phyloP scores from a whole-genome alignment of 169 alveolate genomes.

The Sarcocystis neurona region DNA sequence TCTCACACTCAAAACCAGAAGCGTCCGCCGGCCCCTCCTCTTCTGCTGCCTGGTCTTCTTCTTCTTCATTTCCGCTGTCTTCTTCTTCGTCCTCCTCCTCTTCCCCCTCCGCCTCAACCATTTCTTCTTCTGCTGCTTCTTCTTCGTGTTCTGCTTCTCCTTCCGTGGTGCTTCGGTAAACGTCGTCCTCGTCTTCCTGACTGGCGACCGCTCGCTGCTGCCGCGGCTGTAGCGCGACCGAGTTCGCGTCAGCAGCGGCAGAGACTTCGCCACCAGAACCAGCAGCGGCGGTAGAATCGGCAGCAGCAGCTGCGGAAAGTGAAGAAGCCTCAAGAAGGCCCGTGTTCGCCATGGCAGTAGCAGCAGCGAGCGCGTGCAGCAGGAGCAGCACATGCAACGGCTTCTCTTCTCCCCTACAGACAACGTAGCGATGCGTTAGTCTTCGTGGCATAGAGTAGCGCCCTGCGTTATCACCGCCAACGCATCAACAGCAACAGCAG shows the following conservation, averaged over 20 bases:
- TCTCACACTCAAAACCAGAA: too few species aligned
- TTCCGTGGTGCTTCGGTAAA: background rate
- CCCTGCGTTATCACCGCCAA: too few species aligned
- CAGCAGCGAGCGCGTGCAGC: slow-evolving; percentile 28
- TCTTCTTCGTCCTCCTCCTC: background rate
- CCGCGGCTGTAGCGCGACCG: too few species aligned
- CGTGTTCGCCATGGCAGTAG: too few species aligned
- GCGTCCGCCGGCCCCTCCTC: background rate
- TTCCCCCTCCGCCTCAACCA: background rate
- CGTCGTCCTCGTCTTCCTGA: background rate
- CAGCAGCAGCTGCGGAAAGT: too few species aligned
- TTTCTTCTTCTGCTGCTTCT: slow-evolving; percentile 8
- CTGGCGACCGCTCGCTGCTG: background rate
- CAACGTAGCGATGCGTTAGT: slow-evolving; percentile 48
- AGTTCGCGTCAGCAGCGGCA: too few species aligned
- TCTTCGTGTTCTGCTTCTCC: slow-evolving; percentile 8
- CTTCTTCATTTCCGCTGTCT: background rate
- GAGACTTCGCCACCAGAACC: too few species aligned
- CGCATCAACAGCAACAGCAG: too few species aligned
- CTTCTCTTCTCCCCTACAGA: slow-evolving; percentile 27
- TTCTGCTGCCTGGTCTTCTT: background rate
- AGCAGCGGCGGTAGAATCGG: too few species aligned
- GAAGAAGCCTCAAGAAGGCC: too few species aligned
- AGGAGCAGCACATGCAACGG: slow-evolving; percentile 48
- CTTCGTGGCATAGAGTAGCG: slow-evolving; percentile 2